Base-by-base conservation (phyloP, 2,329 filamentous ascomycete species). In the Aspergillus puulaauensis region DNA sequence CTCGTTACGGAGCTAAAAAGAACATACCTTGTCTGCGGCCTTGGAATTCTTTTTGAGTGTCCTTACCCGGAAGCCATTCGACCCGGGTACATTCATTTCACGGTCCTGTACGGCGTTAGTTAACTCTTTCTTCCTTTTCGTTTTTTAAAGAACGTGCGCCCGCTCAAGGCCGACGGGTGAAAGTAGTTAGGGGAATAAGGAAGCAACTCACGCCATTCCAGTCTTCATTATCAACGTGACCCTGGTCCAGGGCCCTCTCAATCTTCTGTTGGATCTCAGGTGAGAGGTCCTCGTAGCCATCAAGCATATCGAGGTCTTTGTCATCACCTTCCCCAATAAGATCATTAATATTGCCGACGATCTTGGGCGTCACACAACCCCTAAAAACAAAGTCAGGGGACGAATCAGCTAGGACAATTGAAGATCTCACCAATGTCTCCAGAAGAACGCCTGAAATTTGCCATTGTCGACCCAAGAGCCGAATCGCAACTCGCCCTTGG, bases 331-430 rank as follows among this genome's bases (percentile, higher is more conserved):
- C 66, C 3, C 60, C 63, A 39, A 71, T 46, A 61, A 86, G 81
- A 7, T 78, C 73, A 6, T 86, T 80, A 58, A 87, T 83, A 48
- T 90, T 87, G 56, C 79, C 68, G 58, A 97, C 78, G 68, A 91
- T 85, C 54, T 82, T 80, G 21, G 92, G 92, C 15, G 91, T 96
- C 37, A 93, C 85, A 67, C 93, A 98, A 31, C 93, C 93, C 93
- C 93, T 51, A 3, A 9, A 17, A 17, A 12, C 19, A 39, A 17
- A 11, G 19, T 50, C 21, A 37, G 35, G 15, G 6, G 35, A 37
- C 6, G 33, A 12, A 21, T 52, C 24, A 48, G 40, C 35, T 17
- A 35, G 4, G n/a, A 47, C 40, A 44, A 54, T 11, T 48, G 12
- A 47, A 6, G 43, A 47, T 66, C 83, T 70, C 81, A 96, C 93